Evolutionary conservation across 306 rosid genomes (phyloP), one percentile per base, ranked within the genome.

Genomic region (Quercus agrifolia): DNA sequence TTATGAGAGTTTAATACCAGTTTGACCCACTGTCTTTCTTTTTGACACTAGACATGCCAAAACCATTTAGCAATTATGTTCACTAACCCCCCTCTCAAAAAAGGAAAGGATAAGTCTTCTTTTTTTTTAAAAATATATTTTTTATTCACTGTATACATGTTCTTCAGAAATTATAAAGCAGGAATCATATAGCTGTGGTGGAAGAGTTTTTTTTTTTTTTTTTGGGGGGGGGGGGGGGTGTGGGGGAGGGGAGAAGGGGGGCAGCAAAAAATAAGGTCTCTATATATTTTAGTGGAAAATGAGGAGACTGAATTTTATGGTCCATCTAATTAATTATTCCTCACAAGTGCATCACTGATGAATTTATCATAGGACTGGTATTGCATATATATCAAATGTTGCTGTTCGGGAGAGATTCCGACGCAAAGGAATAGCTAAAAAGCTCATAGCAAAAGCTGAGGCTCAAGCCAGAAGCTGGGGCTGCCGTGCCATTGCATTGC

Each of bases 351-450:
- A 21, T 33, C 10, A 28, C 61, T 41, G 5, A 31, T 31, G 41
- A 13, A 77, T 79, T 58, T 19, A 59, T 74, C 79, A 70, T 80
- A 96, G 99, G 92, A 91, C 96, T 9, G 99, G 99, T 81, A 82
- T 96, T 85, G 99, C 99, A 61, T 96, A 96, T 80, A 85, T 96
- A 79, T 93, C 99, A 27, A 96, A 93, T 55, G 99, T 96, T 46
- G 99, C 99, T n/a, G 98, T 96, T 18, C 77, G 98, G 82, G 96
- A 96, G 83, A 86, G 86, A 59, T 96, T 83, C 83, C 86, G 98
- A 70, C 77, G 87, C 55, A 93, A 86, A 81, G 99, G 99, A 78
- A 89, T 96, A 82, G 98, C 96, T 1, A 96, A 91, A 81, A 90
- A 44, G 75, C 87, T 96, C 66, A 81, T 96, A 77, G 87, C 86